Evolutionary conservation across 23 red algal genomes (phyloP).

Genomic region (Gracilaria caudata): DNA sequence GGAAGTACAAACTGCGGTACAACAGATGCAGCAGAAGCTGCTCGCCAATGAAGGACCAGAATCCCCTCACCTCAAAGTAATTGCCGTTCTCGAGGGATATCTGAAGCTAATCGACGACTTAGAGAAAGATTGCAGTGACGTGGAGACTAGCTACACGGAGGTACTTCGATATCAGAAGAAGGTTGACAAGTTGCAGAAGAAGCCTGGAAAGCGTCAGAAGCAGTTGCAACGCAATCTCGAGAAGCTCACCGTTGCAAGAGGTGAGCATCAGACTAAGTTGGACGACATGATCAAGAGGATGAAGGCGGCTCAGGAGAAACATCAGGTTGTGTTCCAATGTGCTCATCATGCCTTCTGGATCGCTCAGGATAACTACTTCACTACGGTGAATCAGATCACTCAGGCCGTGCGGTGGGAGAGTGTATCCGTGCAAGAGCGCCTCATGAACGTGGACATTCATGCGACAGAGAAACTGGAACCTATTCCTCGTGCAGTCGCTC

Average conservation of each 20-base stretch:
- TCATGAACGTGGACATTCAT: constrained; percentile 47
- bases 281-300: constrained; percentile 14
- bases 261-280: constrained; percentile 32
- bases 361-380: constrained; percentile 36
- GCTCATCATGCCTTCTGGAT: constrained; percentile 69
- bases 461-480: constrained; percentile 6
- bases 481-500: constrained; percentile 17
- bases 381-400: constrained; percentile 39
- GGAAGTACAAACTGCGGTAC: constrained; percentile 36
- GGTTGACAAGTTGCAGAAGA: constrained; percentile 54
- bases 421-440: constrained; percentile 41
- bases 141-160: constrained; percentile 47
- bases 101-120: constrained; percentile 16
- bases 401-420: constrained; percentile 36
- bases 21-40: constrained; percentile 31
- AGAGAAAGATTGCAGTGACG: constrained; percentile 13
- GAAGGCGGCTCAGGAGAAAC: constrained; percentile 32
- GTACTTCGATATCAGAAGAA: constrained; percentile 51
- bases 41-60: constrained; percentile 31
- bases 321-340: constrained; percentile 59
- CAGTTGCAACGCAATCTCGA: constrained; percentile 48
- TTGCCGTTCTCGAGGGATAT: constrained; percentile 45
- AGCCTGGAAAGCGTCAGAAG: constrained; percentile 30
- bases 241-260: constrained; percentile 35
- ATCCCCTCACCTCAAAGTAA: constrained; percentile 19